These are phyloP conservation scores for Termitomyces sp. DNA, from an alignment of 768 basidiomycete species.

Conservation along the genomic window DNA sequence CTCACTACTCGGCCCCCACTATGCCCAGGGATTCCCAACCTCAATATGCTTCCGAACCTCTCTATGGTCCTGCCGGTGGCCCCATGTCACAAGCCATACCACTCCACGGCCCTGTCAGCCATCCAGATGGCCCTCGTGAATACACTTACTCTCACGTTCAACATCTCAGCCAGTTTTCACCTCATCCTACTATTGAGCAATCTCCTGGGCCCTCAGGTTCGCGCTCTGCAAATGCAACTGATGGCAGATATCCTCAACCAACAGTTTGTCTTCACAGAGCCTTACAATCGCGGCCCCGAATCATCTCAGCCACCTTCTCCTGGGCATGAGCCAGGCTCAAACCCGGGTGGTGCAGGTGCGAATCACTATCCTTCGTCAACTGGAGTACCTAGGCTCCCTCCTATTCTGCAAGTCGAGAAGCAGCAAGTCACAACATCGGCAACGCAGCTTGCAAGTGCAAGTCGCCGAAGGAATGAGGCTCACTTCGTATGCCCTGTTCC, in stretches of 20 bases:
- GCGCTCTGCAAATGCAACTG: slow-evolving; percentile 9
- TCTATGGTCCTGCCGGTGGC: slow-evolving; percentile 34
- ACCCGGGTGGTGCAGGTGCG: slow-evolving; percentile 38
- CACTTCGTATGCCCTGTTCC: slow-evolving; percentile 92
- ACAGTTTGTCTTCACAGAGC: slow-evolving; percentile 44
- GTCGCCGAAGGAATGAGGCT: slow-evolving; percentile 84
- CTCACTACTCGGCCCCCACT: slow-evolving; percentile 22
- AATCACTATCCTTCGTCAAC: slow-evolving; percentile 51
- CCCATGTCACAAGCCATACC: slow-evolving; percentile 39
- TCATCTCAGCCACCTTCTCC: slow-evolving; percentile 26
- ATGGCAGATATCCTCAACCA: slow-evolving; percentile 29
- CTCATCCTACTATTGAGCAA: slow-evolving; percentile 22
- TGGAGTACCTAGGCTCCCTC: slow-evolving; percentile 59
- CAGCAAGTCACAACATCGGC: slow-evolving; percentile 94
- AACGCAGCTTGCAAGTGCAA: slow-evolving; percentile 88
- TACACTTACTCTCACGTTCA: slow-evolving; percentile 35
- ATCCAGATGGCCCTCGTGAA: slow-evolving; percentile 36
- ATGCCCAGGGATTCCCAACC: slow-evolving; percentile 31
- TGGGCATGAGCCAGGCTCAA: slow-evolving; percentile 22
- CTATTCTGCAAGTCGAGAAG: slow-evolving; percentile 87
- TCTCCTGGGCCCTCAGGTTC: slow-evolving; percentile 21
- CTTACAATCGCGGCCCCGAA: slow-evolving; percentile 45
- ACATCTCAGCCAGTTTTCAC: slow-evolving; percentile 32
- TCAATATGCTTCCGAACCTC: slow-evolving; percentile 24
- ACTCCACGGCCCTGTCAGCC: slow-evolving; percentile 35